These are phyloP conservation scores for Penicillium angulare DNA, from an alignment of 495 filamentous ascomycete species.

Conservation along the genomic window DNA sequence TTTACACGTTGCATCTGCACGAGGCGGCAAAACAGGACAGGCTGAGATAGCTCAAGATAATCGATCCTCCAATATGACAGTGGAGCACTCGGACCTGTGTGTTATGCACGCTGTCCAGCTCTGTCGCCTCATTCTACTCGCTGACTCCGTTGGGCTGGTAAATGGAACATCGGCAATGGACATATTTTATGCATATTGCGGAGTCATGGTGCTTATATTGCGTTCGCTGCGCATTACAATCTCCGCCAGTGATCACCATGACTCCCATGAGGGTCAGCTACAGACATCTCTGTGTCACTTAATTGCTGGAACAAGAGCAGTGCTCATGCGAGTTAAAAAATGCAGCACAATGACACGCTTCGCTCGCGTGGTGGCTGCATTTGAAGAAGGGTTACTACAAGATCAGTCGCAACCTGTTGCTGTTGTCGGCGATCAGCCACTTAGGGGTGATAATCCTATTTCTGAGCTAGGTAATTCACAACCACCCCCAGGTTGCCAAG, in stretches of 20 bases:
- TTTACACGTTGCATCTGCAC: not conserved
- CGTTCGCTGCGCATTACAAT: slow-evolving; percentile 4
- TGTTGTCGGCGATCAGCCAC: not conserved
- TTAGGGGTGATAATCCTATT: not conserved
- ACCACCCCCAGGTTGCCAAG: too few species aligned
- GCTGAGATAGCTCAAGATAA: too few species aligned
- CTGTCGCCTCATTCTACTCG: slow-evolving; percentile 4
- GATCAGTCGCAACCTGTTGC: not conserved
- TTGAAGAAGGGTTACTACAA: slow-evolving; percentile 1
- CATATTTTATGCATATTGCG: slow-evolving; percentile 2
- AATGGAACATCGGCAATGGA: slow-evolving; percentile 5
- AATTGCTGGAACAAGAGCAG: slow-evolving; percentile 2
- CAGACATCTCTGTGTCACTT: slow-evolving; percentile 1
- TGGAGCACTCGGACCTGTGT: slow-evolving; percentile 2
- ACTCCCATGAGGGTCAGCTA: not conserved
- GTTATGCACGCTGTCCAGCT: slow-evolving; percentile 4
- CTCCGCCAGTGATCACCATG: slow-evolving; percentile 1
- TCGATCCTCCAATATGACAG: too few species aligned
- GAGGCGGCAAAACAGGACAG: not conserved
- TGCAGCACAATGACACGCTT: slow-evolving; percentile 6
- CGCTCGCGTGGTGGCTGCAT: slow-evolving; percentile 2
- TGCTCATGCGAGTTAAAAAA: slow-evolving; percentile 6
- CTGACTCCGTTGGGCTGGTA: slow-evolving; percentile 2
- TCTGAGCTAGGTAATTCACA: not conserved
- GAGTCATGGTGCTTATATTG: slow-evolving; percentile 4